Conservation (phyloP, 805 yeast genomes). For the Saturnispora ahearnii region DNA sequence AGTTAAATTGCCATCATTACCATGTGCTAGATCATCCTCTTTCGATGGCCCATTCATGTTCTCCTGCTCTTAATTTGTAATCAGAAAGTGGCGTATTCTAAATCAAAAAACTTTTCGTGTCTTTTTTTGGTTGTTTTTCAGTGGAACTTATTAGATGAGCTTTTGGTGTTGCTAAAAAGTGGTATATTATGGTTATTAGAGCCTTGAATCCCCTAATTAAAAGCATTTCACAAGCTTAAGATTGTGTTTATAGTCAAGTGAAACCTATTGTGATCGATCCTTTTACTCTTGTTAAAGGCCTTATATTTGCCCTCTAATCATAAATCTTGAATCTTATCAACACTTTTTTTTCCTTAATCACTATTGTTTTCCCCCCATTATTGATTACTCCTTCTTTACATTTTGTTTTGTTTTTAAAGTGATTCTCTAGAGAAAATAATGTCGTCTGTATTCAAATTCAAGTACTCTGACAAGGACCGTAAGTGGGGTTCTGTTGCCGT, state of each 20-base stretch:
- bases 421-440: background rate
- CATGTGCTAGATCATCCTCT: no score
- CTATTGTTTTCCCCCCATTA: constrained; percentile 14
- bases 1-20: no score
- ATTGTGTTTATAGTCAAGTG: no score
- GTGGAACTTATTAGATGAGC: background rate
- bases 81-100: background rate
- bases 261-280: no score
- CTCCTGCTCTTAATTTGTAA: constrained; percentile 19
- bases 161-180: background rate
- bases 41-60: constrained; percentile 16
- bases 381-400: constrained; percentile 11
- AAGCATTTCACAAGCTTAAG: no score
- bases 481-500: constrained; percentile 9
- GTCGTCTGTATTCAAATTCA: constrained; percentile 10
- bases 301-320: no score
- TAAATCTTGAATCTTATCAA: background rate
- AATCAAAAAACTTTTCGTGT: background rate
- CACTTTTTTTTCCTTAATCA: background rate
- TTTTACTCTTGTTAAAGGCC: no score
- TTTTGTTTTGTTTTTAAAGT: background rate
- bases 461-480: background rate
- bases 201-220: background rate
- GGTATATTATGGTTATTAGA: no score
- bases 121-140: background rate